These are phyloP conservation scores for Fomitopsis serialis DNA, from an alignment of 768 basidiomycete species.

Conservation along the genomic window DNA sequence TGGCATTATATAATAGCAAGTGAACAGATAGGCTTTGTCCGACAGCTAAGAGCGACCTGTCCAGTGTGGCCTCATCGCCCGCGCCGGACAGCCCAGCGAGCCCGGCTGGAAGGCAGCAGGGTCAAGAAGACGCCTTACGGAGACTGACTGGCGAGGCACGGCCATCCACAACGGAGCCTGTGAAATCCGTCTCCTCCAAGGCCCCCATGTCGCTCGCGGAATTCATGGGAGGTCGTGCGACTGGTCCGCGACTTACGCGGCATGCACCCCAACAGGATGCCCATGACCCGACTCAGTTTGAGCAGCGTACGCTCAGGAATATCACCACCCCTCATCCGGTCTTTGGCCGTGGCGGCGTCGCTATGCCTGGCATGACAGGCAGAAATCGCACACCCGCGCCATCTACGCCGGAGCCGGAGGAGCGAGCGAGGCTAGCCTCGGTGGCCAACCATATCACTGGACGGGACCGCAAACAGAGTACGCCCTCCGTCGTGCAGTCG, in stretches of 20 bases:
- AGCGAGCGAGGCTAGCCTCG: constrained; percentile 3
- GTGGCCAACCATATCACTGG: neutral
- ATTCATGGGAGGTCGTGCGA: constrained; percentile 76
- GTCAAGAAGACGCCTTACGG: constrained; percentile 41
- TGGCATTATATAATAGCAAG: neutral
- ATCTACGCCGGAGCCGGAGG: constrained; percentile 7
- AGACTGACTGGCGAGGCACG: constrained; percentile 35
- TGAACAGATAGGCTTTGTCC: neutral
- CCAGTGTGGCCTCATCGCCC: neutral
- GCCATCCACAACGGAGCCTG: neutral
- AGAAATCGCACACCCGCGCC: constrained; percentile 11
- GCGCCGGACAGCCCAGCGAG: constrained; percentile 18
- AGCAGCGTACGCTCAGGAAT: constrained; percentile 41
- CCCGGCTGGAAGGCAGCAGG: constrained; percentile 32
- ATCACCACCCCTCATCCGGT: constrained; percentile 57
- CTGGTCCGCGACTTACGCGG: constrained; percentile 67
- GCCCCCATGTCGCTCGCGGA: constrained; percentile 69
- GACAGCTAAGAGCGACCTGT: constrained; percentile 19
- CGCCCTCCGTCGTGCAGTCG: constrained; percentile 28
- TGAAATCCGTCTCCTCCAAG: constrained; percentile 10
- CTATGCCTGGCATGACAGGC: constrained; percentile 65
- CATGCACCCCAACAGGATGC: constrained; percentile 70
- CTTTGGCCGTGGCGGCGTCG: constrained; percentile 70
- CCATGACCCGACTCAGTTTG: constrained; percentile 60
- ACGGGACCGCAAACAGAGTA: constrained; percentile 28